A percentile compares a stretch with the other conserved stretches of the same genome.
Evolutionary conservation across 2,329 filamentous ascomycete genomes (phyloP).

Genomic region (Alternaria ethzedia): DNA sequence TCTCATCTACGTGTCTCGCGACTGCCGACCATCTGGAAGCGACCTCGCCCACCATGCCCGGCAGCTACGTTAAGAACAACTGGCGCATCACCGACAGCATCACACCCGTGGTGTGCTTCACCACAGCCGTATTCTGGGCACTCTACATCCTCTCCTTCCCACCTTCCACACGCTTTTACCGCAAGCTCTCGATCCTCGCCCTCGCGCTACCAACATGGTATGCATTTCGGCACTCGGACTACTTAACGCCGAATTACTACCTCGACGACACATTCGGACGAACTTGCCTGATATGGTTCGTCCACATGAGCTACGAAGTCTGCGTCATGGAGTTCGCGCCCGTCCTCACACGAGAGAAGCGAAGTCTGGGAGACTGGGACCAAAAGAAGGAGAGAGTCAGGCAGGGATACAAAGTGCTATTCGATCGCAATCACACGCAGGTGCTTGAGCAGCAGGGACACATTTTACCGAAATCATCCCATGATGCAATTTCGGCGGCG

Average conservation of each 20-base stretch:
- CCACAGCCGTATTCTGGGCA: constrained; percentile 1
- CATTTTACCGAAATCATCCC: not conserved
- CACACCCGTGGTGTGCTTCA: not conserved
- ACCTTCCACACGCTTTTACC: constrained; percentile 2
- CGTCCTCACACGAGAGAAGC: not conserved
- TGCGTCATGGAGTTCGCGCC: constrained; percentile 15
- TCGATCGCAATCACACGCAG: constrained; percentile 7
- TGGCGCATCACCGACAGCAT: not conserved
- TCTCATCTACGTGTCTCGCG: not conserved
- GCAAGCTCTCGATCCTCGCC: constrained; percentile 13
- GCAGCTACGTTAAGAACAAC: not conserved
- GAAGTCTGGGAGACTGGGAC: not conserved
- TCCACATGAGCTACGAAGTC: constrained; percentile 22
- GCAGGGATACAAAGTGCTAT: constrained; percentile 18
- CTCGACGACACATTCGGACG: constrained; percentile 22
- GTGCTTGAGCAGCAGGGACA: not conserved
- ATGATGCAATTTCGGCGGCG: not conserved
- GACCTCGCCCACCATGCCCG: not conserved
- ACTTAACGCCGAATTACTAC: constrained; percentile 5
- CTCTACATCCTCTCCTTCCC: constrained; percentile 27
- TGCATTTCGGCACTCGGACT: constrained; percentile 13
- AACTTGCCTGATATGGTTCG: constrained; percentile 27
- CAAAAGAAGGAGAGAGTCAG: constrained; percentile 1
- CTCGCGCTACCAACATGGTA: constrained; percentile 16
- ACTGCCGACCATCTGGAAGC: not conserved